Base-by-base conservation (phyloP, 768 basidiomycete genomes). In the Exsudoporus frostii region DNA sequence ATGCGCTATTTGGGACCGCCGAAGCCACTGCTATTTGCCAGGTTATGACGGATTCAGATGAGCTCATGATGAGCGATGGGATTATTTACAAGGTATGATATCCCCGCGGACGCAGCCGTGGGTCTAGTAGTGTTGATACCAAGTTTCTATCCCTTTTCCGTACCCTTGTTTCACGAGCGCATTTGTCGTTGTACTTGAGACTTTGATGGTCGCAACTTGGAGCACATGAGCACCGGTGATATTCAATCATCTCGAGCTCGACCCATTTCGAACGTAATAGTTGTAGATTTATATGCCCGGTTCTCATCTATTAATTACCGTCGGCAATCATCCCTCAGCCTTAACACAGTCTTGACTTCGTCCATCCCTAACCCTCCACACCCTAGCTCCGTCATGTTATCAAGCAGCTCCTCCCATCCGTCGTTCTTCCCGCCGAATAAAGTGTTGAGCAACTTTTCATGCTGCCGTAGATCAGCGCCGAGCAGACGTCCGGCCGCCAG, bases 41-140 rank as follows among this genome's bases (percentile, higher is more conserved):
- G 57, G 70, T 76, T 33, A 97, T 98, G 95, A 79, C 80, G 25
- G 85, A 86, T 62, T 60, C 63, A 15, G 71, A 73, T 49, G 88
- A 95, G 70, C 75, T 98, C 56, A 92, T 97, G 90, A 77, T 92
- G 62, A 88, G 86, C 58, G 91, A 90, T 30, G 89, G 86, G 30
- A 84, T 91, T 51, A 80, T 95, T 48, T 95, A 95, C 75, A 92
- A 85, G 70, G 82, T 92, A 51, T 92, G 74, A 71, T 50, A 51
- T 42, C 40, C 20, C 45, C 41, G 46, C 38, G 44, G 52, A 32
- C 13, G 48, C 48, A 17, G 9, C 38, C n/a, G 33, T 41, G 22
- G 32, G 45, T 45, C 22, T 8, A 22, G 37, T 14, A n/a, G 14
- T 9, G 22, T 32, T 40, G 45, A 46, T 33, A 8, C 25, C 34